A percentile compares a stretch with the other conserved stretches of the same genome.
These are phyloP conservation scores for Ceratocystis huliohia DNA, from an alignment of 2,329 filamentous ascomycete species.

Conservation along the genomic window DNA sequence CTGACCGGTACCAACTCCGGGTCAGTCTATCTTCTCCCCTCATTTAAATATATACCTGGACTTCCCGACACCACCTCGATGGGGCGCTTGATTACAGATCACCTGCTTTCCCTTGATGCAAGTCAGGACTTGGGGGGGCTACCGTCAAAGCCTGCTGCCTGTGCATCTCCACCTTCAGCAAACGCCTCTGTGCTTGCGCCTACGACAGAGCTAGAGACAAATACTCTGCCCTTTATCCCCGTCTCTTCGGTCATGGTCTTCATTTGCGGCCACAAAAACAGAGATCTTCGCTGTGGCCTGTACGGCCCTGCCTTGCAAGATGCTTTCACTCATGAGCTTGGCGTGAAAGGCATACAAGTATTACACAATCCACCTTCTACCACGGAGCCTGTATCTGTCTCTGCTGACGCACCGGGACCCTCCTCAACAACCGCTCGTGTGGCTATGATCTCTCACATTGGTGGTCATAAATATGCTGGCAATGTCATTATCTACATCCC, in stretches of 20 bases:
- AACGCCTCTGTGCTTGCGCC: conserved; percentile 34
- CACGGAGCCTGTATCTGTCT: background rate
- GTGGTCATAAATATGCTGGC: conserved; percentile 74
- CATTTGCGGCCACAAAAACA: conserved; percentile 74
- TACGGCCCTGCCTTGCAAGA: conserved; percentile 59
- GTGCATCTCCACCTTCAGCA: background rate
- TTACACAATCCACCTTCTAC: conserved; percentile 24
- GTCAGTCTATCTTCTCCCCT: conserved; percentile 60
- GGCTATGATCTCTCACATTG: conserved; percentile 64
- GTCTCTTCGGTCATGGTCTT: conserved; percentile 59
- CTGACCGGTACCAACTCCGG: conserved; percentile 42
- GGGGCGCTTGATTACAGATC: conserved; percentile 27
- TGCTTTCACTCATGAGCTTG: conserved; percentile 49
- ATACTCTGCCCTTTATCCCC: conserved; percentile 36
- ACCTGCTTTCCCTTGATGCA: conserved; percentile 13
- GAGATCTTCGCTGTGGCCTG: conserved; percentile 72
- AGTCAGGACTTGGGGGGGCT: background rate
- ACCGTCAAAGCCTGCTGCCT: no score
- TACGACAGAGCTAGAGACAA: conserved; percentile 34
- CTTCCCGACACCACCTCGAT: conserved; percentile 51
- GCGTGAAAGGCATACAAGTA: conserved; percentile 37
- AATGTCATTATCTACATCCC: conserved; percentile 75
- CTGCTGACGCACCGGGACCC: background rate
- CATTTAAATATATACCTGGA: conserved; percentile 66
- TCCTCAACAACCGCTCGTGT: conserved; percentile 41